Conservation (phyloP, 352 stramenopile genomes). For the Pythium grandisporangium region DNA sequence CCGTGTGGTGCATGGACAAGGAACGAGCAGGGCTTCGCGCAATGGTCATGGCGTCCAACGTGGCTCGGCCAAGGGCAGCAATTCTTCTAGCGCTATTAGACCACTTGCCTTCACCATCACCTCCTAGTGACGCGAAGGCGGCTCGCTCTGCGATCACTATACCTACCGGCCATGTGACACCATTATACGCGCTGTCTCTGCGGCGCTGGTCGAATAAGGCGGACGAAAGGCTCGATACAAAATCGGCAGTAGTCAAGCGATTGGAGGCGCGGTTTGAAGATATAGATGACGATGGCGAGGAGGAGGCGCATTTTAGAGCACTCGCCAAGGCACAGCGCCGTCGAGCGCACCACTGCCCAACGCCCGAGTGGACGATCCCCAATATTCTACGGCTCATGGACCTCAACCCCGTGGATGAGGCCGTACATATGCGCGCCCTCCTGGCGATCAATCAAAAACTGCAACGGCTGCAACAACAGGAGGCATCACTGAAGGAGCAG, state of each 20-base stretch:
- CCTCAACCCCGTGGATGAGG: constrained; percentile 48
- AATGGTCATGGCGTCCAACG: constrained; percentile 33
- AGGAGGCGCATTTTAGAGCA: constrained; percentile 37
- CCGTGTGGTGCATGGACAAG: constrained; percentile 16
- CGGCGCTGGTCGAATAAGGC: no score
- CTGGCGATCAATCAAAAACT: constrained; percentile 58
- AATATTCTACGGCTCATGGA: constrained; percentile 51
- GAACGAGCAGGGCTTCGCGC: constrained; percentile 29
- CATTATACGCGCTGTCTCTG: constrained; percentile 36
- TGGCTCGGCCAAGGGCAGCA: constrained; percentile 12
- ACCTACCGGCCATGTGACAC: no score
- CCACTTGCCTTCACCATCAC: constrained; percentile 12
- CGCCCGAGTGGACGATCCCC: constrained; percentile 24
- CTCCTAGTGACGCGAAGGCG: constrained; percentile 2
- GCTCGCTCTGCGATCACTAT: no score
- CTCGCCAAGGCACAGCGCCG: constrained; percentile 54
- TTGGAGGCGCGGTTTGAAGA: constrained; percentile 35
- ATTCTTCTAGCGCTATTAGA: constrained; percentile 31
- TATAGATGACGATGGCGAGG: constrained; percentile 40
- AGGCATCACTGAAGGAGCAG: constrained; percentile 1
- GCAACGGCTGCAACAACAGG: neutral
- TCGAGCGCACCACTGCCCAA: constrained; percentile 42
- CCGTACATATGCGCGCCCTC: constrained; percentile 41
- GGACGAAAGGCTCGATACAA: no score
- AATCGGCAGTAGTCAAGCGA: constrained; percentile 11